Percentiles rank a stretch among this genome's conserved stretches.
Evolutionary conservation across 805 yeast genomes (phyloP).

Genomic region (Yarrowia sp.): DNA sequence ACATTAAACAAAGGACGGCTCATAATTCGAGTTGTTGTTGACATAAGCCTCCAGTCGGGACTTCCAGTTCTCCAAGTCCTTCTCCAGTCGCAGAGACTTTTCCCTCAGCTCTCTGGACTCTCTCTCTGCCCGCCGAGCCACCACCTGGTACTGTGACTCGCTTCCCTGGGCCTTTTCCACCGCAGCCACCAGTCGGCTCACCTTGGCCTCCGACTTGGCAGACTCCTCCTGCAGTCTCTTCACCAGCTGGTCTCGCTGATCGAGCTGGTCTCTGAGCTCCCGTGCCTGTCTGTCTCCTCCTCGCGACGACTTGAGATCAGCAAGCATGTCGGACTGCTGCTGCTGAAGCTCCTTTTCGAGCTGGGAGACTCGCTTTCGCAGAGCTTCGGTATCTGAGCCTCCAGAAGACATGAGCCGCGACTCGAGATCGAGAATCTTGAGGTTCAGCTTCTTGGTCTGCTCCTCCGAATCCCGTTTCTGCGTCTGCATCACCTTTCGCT

Average conservation of each 20-base stretch:
- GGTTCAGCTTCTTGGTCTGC: slow-evolving; percentile 46
- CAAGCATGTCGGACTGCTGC: slow-evolving; percentile 41
- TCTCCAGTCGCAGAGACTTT: slow-evolving; percentile 57
- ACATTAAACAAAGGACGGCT: slow-evolving; percentile 31
- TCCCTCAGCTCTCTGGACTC: slow-evolving; percentile 61
- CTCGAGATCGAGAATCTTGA: slow-evolving; percentile 46
- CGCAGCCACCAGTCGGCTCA: slow-evolving; percentile 53
- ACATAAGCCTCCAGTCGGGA: slow-evolving; percentile 43
- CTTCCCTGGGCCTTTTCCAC: slow-evolving; percentile 50
- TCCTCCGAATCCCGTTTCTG: slow-evolving; percentile 46
- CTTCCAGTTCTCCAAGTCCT: slow-evolving; percentile 56
- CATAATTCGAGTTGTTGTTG: slow-evolving; percentile 3
- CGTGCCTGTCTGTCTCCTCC: slow-evolving; percentile 45
- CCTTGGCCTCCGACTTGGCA: slow-evolving; percentile 57
- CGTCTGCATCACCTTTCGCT: slow-evolving; percentile 38
- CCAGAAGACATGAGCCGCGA: slow-evolving; percentile 38
- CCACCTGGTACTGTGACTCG: slow-evolving; percentile 51
- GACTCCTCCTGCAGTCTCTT: slow-evolving; percentile 58
- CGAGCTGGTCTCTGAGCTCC: slow-evolving; percentile 45
- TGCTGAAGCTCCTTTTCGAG: slow-evolving; percentile 45
- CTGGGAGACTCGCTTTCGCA: slow-evolving; percentile 40
- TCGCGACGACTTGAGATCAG: slow-evolving; percentile 43
- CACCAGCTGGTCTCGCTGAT: slow-evolving; percentile 46
- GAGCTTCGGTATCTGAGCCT: neutral
- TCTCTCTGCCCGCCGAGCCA: slow-evolving; percentile 57